These are phyloP conservation scores for Globisporangium nunn DNA, from an alignment of 352 stramenopile species.

Conservation along the genomic window DNA sequence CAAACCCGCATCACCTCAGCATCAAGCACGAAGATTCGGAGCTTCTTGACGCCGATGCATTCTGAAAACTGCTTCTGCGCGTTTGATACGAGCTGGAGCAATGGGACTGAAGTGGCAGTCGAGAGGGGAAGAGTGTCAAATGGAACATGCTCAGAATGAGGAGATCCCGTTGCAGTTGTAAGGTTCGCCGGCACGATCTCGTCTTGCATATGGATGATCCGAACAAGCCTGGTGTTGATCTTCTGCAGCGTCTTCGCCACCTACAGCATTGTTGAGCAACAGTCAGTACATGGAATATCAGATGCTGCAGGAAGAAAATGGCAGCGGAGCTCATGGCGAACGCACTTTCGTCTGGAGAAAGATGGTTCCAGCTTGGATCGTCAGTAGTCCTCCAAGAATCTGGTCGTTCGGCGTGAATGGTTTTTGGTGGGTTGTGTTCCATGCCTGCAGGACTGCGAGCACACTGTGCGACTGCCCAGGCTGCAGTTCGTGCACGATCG, in stretches of 20 bases:
- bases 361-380: conserved; percentile 51
- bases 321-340: background rate
- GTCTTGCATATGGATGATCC: conserved; percentile 37
- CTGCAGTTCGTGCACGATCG: conserved; percentile 52
- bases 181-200: conserved; percentile 24
- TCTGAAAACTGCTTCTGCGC: conserved; percentile 50
- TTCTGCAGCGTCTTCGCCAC: conserved; percentile 42
- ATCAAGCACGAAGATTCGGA: conserved; percentile 62
- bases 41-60: conserved; percentile 55
- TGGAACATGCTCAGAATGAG: background rate
- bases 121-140: background rate
- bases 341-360: conserved; percentile 39
- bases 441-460: conserved; percentile 57
- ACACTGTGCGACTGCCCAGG: conserved; percentile 25
- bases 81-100: conserved; percentile 43
- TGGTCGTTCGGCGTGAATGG: conserved; percentile 70
- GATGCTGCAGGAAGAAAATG: too few species aligned
- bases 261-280: background rate
- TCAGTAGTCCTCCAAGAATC: conserved; percentile 50
- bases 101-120: conserved; percentile 10
- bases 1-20: conserved; percentile 39
- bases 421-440: conserved; percentile 69
- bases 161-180: too few species aligned
- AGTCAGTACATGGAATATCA: too few species aligned
- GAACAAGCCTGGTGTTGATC: conserved; percentile 50